These are phyloP conservation scores for Ogataea nitratoaversa DNA, from an alignment of 805 yeast species.

Conservation along the genomic window DNA sequence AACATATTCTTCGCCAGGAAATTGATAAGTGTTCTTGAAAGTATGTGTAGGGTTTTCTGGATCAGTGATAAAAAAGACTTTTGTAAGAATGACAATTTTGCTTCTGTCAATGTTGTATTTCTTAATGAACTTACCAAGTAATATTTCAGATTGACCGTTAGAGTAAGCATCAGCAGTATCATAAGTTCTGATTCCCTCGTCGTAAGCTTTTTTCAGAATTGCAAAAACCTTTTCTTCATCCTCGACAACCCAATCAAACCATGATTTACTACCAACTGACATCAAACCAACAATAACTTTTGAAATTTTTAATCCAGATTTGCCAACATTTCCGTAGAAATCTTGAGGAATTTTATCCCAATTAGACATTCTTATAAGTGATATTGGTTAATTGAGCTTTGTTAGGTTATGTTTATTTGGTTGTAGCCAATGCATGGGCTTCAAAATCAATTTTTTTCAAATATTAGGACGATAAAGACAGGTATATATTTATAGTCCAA, in stretches of 20 bases:
- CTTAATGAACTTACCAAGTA: conserved; percentile 51
- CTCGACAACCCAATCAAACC: conserved; percentile 43
- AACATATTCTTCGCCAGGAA: conserved; percentile 17
- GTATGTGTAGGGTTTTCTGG: conserved; percentile 5
- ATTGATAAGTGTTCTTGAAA: conserved; percentile 1
- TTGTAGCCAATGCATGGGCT: too few species aligned
- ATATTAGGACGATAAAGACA: too few species aligned
- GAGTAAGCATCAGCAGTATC: conserved; percentile 50
- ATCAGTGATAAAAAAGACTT: conserved; percentile 34
- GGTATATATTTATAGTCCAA: too few species aligned
- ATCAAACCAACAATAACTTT: conserved; percentile 51
- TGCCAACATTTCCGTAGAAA: conserved; percentile 24
- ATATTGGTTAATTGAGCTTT: too few species aligned
- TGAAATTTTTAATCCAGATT: conserved; percentile 47
- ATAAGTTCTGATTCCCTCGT: conserved; percentile 43
- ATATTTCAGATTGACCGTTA: conserved; percentile 43
- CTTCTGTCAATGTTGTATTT: conserved; percentile 49
- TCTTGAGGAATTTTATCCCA: background rate
- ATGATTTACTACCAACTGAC: conserved; percentile 42
- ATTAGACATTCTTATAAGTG: background rate
- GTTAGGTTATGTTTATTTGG: too few species aligned
- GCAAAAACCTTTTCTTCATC: conserved; percentile 43
- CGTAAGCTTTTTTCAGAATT: conserved; percentile 45
- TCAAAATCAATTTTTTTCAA: too few species aligned
- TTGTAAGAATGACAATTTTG: conserved; percentile 52